Percentiles rank a stretch among this genome's conserved stretches.
Evolutionary conservation across 1,139 yeast genomes (phyloP).

Genomic region (Diutina mesorugosa): DNA sequence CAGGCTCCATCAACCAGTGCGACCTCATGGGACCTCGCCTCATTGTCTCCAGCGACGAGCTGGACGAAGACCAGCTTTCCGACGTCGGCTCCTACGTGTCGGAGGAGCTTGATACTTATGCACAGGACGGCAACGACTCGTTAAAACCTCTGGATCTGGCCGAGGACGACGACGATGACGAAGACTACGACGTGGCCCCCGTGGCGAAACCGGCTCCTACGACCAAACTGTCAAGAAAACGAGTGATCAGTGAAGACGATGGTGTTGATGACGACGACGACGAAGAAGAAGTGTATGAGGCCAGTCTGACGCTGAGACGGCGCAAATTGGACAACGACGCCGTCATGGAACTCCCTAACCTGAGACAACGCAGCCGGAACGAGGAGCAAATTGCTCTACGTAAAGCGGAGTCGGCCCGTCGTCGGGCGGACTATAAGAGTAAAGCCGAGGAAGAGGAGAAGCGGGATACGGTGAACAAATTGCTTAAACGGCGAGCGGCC

Average conservation of each 20-base stretch:
- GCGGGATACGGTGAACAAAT: constrained; percentile 75
- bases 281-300: constrained; percentile 1
- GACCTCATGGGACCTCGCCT: neutral
- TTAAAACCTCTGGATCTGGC: constrained; percentile 12
- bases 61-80: neutral
- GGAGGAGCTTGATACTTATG: neutral
- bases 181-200: constrained; percentile 7
- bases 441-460: constrained; percentile 86
- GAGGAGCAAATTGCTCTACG: constrained; percentile 77
- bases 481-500: constrained; percentile 72
- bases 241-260: constrained; percentile 4
- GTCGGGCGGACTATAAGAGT: constrained; percentile 75
- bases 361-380: constrained; percentile 31
- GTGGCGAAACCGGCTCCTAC: neutral
- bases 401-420: constrained; percentile 80
- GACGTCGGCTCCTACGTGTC: neutral
- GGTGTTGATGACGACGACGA: neutral
- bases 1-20: too few relatives aligned
- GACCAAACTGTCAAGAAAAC: neutral
- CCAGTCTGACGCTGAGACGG: constrained; percentile 7
- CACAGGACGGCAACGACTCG: constrained; percentile 19
- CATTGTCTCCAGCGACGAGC: neutral
- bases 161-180: constrained; percentile 12
- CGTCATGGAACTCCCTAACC: constrained; percentile 22
- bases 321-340: constrained; percentile 16